phyloP scores from a whole-genome alignment of 768 basidiomycete genomes.

The Boletus reticuloceps region DNA sequence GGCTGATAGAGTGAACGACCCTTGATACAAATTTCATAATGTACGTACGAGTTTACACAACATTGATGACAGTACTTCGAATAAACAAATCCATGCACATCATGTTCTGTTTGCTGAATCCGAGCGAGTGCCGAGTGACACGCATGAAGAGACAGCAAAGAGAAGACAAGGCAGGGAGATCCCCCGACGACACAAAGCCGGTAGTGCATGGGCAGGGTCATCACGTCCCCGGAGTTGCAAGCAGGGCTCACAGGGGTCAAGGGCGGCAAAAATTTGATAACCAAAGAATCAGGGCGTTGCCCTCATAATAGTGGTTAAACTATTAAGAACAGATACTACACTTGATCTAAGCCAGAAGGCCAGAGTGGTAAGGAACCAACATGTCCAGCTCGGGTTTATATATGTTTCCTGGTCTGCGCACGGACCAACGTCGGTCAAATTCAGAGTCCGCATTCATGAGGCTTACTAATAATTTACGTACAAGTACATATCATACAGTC shows the following conservation, averaged over 20 bases:
- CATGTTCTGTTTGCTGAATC: slow-evolving; percentile 13
- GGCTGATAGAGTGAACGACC: too few relatives aligned
- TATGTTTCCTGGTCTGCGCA: slow-evolving; percentile 3
- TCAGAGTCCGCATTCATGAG: not conserved
- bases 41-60: too few relatives aligned
- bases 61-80: too few relatives aligned
- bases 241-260: slow-evolving; percentile 35
- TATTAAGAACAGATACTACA: slow-evolving; percentile 76
- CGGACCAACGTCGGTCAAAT: slow-evolving; percentile 13
- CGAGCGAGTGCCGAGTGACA: not conserved
- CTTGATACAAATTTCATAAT: too few relatives aligned
- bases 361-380: slow-evolving; percentile 28
- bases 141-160: slow-evolving; percentile 4
- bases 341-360: slow-evolving; percentile 76
- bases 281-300: slow-evolving; percentile 53
- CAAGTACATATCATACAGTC: not conserved
- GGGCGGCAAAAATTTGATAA: slow-evolving; percentile 44
- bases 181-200: slow-evolving; percentile 67
- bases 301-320: slow-evolving; percentile 57
- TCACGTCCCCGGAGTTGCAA: slow-evolving; percentile 40
- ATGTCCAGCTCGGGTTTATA: not conserved
- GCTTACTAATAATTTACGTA: not conserved
- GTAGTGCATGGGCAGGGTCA: slow-evolving; percentile 40
- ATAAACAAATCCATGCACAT: too few relatives aligned
- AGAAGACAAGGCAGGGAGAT: slow-evolving; percentile 25